Percentiles rank a stretch among this genome's conserved stretches.
These are phyloP conservation scores for Salicornia ramosissima DNA, from an alignment of 148 eudicot genomes.

Conservation along the genomic window DNA sequence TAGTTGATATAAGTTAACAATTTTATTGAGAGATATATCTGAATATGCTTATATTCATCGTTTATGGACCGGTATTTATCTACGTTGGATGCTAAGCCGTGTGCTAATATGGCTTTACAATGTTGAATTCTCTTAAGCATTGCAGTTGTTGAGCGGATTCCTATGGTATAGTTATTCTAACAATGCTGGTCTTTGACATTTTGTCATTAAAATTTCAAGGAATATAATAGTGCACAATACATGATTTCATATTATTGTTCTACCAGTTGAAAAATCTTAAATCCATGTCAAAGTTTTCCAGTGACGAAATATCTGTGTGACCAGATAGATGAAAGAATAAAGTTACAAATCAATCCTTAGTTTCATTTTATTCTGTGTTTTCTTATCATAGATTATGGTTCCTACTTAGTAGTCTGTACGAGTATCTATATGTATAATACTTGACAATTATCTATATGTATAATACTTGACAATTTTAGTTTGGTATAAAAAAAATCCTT, in stretches of 20 bases:
- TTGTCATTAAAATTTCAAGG: neutral
- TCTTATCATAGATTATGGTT: slow-evolving; percentile 2
- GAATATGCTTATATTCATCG: neutral
- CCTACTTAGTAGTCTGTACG: neutral
- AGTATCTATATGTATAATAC: neutral
- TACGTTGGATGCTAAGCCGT: neutral
- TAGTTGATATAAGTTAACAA: neutral
- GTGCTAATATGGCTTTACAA: neutral
- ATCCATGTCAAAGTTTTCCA: neutral
- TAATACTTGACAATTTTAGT: neutral
- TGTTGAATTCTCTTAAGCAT: neutral
- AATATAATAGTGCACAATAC: neutral
- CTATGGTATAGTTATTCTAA: neutral
- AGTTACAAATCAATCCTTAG: slow-evolving; percentile 2
- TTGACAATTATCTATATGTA: neutral
- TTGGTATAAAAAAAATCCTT: neutral
- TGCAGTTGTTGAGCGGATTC: neutral
- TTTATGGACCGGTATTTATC: neutral
- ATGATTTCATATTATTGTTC: neutral
- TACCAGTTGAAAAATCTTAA: neutral
- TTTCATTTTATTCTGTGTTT: neutral
- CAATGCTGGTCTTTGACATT: neutral
- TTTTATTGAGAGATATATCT: neutral
- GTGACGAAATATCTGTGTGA: neutral
- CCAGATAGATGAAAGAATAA: neutral